phyloP scores from a whole-genome alignment of 805 yeast species.

The Kuraishia floccosa region DNA sequence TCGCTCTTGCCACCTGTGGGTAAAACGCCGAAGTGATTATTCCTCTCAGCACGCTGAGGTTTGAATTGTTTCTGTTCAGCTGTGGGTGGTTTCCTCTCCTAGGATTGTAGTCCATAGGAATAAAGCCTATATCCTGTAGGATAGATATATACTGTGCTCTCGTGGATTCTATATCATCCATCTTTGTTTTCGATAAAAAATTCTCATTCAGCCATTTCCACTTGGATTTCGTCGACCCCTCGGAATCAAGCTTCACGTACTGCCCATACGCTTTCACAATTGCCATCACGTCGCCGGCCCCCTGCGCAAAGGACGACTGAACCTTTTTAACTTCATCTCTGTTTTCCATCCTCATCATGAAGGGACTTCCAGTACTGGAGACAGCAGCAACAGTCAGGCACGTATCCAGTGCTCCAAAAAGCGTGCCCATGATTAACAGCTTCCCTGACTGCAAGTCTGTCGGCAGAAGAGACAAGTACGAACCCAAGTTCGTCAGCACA shows the following conservation, averaged over 20 bases:
- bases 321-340: constrained; percentile 50
- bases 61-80: constrained; percentile 40
- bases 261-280: constrained; percentile 45
- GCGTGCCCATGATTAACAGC: constrained; percentile 63
- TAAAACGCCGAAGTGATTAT: constrained; percentile 72
- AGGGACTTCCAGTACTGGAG: constrained; percentile 64
- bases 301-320: constrained; percentile 27
- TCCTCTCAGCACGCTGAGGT: constrained; percentile 44
- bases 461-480: constrained; percentile 71
- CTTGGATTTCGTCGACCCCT: constrained; percentile 16
- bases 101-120: constrained; percentile 38
- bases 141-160: constrained; percentile 57
- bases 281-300: constrained; percentile 70
- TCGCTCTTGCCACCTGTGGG: constrained; percentile 76
- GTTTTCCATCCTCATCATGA: constrained; percentile 47
- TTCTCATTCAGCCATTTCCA: constrained; percentile 42
- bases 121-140: constrained; percentile 70
- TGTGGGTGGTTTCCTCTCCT: constrained; percentile 7
- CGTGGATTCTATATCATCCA: constrained; percentile 65
- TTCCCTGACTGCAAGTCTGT: constrained; percentile 83
- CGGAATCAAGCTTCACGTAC: constrained; percentile 24
- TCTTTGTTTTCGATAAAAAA: constrained; percentile 45
- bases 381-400: constrained; percentile 78
- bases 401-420: constrained; percentile 71
- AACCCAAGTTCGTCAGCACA: constrained; percentile 65